A percentile compares a stretch with the other conserved stretches of the same genome.
Conservation (phyloP, 1,139 yeast genomes). For the Candida labiduridarum region DNA sequence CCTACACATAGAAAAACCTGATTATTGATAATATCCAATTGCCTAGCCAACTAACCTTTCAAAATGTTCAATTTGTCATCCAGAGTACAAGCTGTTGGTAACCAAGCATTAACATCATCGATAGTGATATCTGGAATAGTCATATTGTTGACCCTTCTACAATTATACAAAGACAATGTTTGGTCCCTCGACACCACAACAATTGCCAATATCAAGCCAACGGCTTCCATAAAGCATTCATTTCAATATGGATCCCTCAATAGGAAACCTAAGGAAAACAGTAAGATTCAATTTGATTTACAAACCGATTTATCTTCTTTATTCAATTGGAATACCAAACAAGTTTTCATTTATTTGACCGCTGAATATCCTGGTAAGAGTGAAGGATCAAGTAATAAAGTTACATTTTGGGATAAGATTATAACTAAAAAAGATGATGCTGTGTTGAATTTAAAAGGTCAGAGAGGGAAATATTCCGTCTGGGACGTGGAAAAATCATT, state of each 20-base stretch:
- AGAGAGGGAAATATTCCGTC: constrained; percentile 75
- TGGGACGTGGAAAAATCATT: constrained; percentile 82
- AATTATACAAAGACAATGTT: constrained; percentile 48
- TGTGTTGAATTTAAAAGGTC: constrained; percentile 49
- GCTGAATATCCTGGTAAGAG: constrained; percentile 80
- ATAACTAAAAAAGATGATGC: constrained; percentile 64
- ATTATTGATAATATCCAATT: too few relatives aligned
- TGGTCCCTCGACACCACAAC: constrained; percentile 46
- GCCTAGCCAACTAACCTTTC: neutral
- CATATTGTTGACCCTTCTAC: constrained; percentile 49
- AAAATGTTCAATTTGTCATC: constrained; percentile 43
- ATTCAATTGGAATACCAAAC: constrained; percentile 97
- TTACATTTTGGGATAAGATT: constrained; percentile 91
- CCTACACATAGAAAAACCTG: too few relatives aligned
- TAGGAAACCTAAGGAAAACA: constrained; percentile 79
- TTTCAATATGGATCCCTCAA: constrained; percentile 73
- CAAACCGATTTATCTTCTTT: constrained; percentile 65
- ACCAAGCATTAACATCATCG: constrained; percentile 57
- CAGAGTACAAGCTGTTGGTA: constrained; percentile 55
- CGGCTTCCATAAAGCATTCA: constrained; percentile 57
- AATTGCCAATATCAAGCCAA: constrained; percentile 40
- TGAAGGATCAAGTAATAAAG: constrained; percentile 56
- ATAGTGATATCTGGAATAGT: constrained; percentile 49
- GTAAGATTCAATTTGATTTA: constrained; percentile 71
- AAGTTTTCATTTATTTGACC: constrained; percentile 84